Percentiles rank a stretch among this genome's conserved stretches.
Evolutionary conservation across 768 basidiomycete species (phyloP).

Genomic region (Tremella yokohamensis): DNA sequence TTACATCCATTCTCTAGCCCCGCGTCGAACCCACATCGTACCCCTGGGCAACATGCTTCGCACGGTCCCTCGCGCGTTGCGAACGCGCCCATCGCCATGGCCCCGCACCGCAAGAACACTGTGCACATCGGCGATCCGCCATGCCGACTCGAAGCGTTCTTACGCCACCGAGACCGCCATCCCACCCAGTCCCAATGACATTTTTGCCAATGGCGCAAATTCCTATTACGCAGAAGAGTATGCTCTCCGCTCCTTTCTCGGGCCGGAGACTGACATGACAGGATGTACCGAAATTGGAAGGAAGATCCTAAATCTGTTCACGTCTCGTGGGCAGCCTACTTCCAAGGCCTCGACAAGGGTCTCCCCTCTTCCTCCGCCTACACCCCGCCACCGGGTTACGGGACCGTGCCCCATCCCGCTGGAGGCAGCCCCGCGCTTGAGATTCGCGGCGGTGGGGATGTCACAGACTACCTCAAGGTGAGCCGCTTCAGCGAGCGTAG

Average conservation of each 20-base stretch:
- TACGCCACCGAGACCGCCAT: constrained; percentile 43
- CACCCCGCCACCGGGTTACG: constrained; percentile 69
- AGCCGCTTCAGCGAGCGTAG: constrained; percentile 14
- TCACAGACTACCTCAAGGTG: constrained; percentile 94
- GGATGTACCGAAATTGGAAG: constrained; percentile 75
- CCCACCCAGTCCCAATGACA: constrained; percentile 47
- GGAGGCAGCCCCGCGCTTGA: constrained; percentile 77
- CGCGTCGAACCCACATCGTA: not conserved
- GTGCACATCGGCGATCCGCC: constrained; percentile 9
- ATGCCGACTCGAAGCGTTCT: constrained; percentile 5
- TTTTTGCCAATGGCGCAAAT: constrained; percentile 89
- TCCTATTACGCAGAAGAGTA: constrained; percentile 84
- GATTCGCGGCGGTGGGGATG: constrained; percentile 60
- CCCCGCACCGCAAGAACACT: constrained; percentile 6
- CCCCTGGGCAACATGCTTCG: constrained; percentile 29
- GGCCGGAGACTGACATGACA: constrained; percentile 14
- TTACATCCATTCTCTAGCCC: not conserved
- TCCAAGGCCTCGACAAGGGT: constrained; percentile 86
- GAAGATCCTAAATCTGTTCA: constrained; percentile 90
- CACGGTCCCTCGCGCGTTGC: constrained; percentile 26
- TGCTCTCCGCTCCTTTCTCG: constrained; percentile 18
- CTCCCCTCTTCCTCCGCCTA: constrained; percentile 67
- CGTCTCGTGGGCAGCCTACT: constrained; percentile 90
- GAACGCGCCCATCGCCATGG: constrained; percentile 9
- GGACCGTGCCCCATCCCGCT: constrained; percentile 61